phyloP scores from a whole-genome alignment of 1,284 basidiomycete genomes.

The Cryptococcus sp. region DNA sequence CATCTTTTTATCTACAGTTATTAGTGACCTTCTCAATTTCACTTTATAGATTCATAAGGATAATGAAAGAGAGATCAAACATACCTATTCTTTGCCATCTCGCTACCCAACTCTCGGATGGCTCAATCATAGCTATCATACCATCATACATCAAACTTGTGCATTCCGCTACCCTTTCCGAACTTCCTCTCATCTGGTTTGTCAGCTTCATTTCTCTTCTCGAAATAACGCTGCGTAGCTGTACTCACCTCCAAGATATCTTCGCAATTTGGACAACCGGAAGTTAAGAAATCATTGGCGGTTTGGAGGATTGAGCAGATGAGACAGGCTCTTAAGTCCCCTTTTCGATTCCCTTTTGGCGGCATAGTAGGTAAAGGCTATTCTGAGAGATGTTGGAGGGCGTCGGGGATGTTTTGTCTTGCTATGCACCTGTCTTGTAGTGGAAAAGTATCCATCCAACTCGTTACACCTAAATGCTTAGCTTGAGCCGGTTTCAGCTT shows the following conservation, averaged over 20 bases:
- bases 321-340: conserved; percentile 76
- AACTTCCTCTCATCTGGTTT: conserved; percentile 75
- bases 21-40: neutral
- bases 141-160: conserved; percentile 96
- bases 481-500: too few species aligned
- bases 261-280: conserved; percentile 96
- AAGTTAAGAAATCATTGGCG: conserved; percentile 74
- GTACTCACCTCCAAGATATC: conserved; percentile 76
- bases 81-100: conserved; percentile 86
- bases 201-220: neutral
- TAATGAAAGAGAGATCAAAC: neutral
- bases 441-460: too few species aligned
- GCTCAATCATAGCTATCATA: conserved; percentile 80
- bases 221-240: neutral
- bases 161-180: conserved; percentile 77
- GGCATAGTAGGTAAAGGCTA: conserved; percentile 2
- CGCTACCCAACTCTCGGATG: conserved; percentile 90
- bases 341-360: conserved; percentile 10
- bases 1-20: conserved; percentile 66
- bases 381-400: neutral
- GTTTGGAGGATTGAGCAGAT: conserved; percentile 86
- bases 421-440: too few species aligned
- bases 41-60: neutral
- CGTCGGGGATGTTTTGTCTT: neutral
- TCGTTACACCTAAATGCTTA: too few species aligned